A percentile compares a stretch with the other conserved stretches of the same genome.
Conservation (phyloP, 208 protist species). For the Porcisia hertigi region DNA sequence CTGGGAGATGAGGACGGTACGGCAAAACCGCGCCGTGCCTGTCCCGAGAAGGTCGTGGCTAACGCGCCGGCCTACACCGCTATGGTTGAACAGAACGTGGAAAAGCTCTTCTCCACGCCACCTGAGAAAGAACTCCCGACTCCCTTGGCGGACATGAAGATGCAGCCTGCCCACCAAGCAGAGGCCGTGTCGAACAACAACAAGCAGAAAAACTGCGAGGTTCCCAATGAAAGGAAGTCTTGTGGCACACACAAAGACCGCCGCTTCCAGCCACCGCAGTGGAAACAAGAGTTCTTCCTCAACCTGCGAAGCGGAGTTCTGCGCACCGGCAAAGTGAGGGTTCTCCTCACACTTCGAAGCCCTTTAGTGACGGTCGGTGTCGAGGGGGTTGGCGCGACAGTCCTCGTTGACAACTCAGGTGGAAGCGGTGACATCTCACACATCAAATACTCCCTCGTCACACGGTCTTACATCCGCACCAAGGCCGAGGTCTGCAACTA, state of each 20-base stretch:
- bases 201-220: neutral
- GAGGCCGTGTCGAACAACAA: constrained; percentile 3
- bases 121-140: constrained; percentile 5
- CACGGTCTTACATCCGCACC: constrained; percentile 38
- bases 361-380: constrained; percentile 34
- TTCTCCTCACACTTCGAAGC: constrained; percentile 55
- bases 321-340: constrained; percentile 32
- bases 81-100: constrained; percentile 19
- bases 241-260: constrained; percentile 9
- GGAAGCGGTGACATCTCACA: constrained; percentile 46
- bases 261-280: constrained; percentile 13
- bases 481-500: constrained; percentile 38
- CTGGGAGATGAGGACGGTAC: neutral
- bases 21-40: constrained; percentile 8
- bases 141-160: neutral
- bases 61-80: neutral
- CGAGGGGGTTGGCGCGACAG: constrained; percentile 24
- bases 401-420: constrained; percentile 62
- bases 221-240: neutral
- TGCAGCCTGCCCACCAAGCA: neutral
- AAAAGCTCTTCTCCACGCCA: constrained; percentile 10
- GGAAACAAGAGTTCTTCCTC: constrained; percentile 41
- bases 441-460: constrained; percentile 58
- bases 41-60: neutral
- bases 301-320: constrained; percentile 37